Conservation (phyloP, 345 rosid genomes). For the Acer negundo region DNA sequence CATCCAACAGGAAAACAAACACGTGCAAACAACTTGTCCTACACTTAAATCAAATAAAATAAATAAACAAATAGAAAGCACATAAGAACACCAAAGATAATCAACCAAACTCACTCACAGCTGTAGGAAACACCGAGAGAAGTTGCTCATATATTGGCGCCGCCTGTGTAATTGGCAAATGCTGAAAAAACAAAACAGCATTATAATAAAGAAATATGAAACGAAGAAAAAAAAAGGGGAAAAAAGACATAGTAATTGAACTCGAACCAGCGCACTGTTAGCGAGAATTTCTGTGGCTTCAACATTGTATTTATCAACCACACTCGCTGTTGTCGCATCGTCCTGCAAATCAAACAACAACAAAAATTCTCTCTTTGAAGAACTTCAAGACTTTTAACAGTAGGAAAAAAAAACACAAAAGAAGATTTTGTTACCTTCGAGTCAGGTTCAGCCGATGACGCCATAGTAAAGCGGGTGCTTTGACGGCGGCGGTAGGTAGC, state of each 20-base stretch:
- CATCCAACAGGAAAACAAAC: neutral
- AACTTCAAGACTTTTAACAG: too few relatives aligned
- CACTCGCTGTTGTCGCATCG: constrained; percentile 3
- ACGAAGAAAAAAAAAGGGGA: constrained; percentile 8
- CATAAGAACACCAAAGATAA: neutral
- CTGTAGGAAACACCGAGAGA: constrained; percentile 71
- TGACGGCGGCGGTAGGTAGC: neutral
- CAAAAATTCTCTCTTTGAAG: neutral
- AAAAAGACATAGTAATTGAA: neutral
- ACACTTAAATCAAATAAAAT: neutral
- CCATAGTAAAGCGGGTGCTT: neutral
- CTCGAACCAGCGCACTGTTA: constrained; percentile 60
- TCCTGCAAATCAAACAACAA: constrained; percentile 29
- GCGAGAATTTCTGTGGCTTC: constrained; percentile 82
- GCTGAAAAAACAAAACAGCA: constrained; percentile 40
- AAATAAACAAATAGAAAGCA: neutral
- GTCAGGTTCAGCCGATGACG: neutral
- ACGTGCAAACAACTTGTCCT: neutral
- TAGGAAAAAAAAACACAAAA: neutral
- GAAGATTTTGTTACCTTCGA: neutral
- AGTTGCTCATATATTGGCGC: constrained; percentile 87
- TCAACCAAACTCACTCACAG: constrained; percentile 70
- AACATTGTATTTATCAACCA: constrained; percentile 73
- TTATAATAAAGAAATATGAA: neutral
- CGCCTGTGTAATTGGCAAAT: constrained; percentile 73